These are phyloP conservation scores for Alternaria angustiovoidea DNA, from an alignment of 2,329 filamentous ascomycete genomes.

Conservation along the genomic window DNA sequence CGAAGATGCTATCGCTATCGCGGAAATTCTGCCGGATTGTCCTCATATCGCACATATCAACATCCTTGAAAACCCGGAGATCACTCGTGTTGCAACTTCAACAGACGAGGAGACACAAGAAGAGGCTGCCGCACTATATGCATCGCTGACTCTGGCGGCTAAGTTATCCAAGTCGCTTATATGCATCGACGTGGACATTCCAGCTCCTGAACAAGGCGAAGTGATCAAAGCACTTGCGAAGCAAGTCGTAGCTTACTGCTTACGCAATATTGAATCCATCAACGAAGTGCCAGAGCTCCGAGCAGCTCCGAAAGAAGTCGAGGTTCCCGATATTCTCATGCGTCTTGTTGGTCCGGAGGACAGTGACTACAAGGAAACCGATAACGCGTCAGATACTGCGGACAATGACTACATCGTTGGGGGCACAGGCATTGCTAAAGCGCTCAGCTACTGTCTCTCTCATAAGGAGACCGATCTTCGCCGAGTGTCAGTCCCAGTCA, in stretches of 20 bases:
- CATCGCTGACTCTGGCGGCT: slow-evolving; percentile 86
- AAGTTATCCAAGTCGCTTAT: slow-evolving; percentile 84
- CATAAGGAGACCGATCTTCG: slow-evolving; percentile 72
- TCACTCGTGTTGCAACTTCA: slow-evolving; percentile 75
- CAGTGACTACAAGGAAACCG: slow-evolving; percentile 59
- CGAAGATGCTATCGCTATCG: slow-evolving; percentile 88
- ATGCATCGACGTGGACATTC: slow-evolving; percentile 91
- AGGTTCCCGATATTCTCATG: slow-evolving; percentile 83
- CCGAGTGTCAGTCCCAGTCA: slow-evolving; percentile 51
- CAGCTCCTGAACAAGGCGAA: slow-evolving; percentile 81
- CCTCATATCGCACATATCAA: slow-evolving; percentile 84
- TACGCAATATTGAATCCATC: slow-evolving; percentile 86
- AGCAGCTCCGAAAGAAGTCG: slow-evolving; percentile 59
- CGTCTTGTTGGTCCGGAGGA: slow-evolving; percentile 81
- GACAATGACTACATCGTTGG: slow-evolving; percentile 97
- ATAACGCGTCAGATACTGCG: slow-evolving; percentile 74
- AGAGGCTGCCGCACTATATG: slow-evolving; percentile 92
- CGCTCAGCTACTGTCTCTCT: slow-evolving; percentile 86
- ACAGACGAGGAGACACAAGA: slow-evolving; percentile 83
- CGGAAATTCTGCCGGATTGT: slow-evolving; percentile 88
- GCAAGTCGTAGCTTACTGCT: slow-evolving; percentile 92
- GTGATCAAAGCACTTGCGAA: slow-evolving; percentile 91
- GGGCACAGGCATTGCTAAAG: slow-evolving; percentile 93
- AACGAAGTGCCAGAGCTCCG: slow-evolving; percentile 70
- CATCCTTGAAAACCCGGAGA: slow-evolving; percentile 79